phyloP scores from a whole-genome alignment of 768 basidiomycete species.

The Mycena rosella region DNA sequence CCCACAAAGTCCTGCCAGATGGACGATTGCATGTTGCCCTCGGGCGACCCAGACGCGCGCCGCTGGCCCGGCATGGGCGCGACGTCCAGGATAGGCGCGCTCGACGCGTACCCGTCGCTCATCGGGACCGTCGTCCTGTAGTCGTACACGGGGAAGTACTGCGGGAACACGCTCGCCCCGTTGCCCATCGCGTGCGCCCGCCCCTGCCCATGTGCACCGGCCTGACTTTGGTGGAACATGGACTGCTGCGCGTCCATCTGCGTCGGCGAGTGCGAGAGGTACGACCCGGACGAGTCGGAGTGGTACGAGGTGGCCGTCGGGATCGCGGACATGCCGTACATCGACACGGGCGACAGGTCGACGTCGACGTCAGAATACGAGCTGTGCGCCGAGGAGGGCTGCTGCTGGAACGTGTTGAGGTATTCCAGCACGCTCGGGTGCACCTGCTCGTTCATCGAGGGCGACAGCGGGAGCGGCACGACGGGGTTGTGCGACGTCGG shows the following conservation, averaged over 20 bases:
- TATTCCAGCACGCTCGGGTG: constrained; percentile 79
- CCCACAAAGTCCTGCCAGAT: constrained; percentile 77
- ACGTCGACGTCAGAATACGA: constrained; percentile 45
- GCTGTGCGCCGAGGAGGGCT: constrained; percentile 34
- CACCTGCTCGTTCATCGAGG: constrained; percentile 61
- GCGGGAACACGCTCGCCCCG: constrained; percentile 60
- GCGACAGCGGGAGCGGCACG: constrained; percentile 75
- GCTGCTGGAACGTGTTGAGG: constrained; percentile 67
- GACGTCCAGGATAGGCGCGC: constrained; percentile 54
- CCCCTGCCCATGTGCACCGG: constrained; percentile 21
- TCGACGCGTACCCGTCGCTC: constrained; percentile 43
- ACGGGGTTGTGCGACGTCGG: constrained; percentile 80
- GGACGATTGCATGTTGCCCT: constrained; percentile 66
- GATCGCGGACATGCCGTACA: constrained; percentile 60
- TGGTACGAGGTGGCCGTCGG: constrained; percentile 44
- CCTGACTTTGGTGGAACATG: constrained; percentile 44
- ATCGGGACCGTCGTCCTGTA: constrained; percentile 62
- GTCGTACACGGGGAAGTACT: constrained; percentile 84
- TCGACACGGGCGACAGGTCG: constrained; percentile 59
- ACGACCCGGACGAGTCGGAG: constrained; percentile 54
- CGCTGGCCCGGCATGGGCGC: constrained; percentile 53
- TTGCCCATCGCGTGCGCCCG: constrained; percentile 33
- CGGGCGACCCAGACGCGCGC: constrained; percentile 68
- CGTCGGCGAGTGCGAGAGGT: constrained; percentile 44
- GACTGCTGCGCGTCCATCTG: constrained; percentile 37